phyloP scores from a whole-genome alignment of 1,139 yeast genomes.

The Saccharomyces hybrid region DNA sequence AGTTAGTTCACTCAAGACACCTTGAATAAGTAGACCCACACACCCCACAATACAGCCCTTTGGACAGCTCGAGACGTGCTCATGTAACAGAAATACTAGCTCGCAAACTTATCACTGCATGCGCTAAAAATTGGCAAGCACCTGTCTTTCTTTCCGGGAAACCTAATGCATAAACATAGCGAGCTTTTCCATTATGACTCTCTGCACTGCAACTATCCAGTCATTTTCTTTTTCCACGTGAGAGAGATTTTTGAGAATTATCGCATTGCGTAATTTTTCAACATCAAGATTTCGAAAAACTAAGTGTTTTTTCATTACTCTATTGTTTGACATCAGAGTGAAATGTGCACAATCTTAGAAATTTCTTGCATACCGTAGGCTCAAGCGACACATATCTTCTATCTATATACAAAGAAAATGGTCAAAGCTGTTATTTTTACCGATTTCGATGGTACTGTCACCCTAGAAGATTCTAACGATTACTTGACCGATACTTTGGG shows the following conservation, averaged over 20 bases:
- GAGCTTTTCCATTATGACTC: no score
- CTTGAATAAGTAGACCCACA: not conserved
- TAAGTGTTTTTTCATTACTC: not conserved
- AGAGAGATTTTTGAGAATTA: not conserved
- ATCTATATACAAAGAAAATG: slow-evolving; percentile 13
- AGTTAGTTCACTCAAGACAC: not conserved
- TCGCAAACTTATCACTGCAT: no score
- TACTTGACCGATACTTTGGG: slow-evolving; percentile 83
- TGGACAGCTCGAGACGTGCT: no score
- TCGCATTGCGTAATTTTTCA: no score
- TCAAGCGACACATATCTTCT: not conserved
- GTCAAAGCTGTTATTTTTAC: slow-evolving; percentile 77
- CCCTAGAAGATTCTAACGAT: slow-evolving; percentile 87
- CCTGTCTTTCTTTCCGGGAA: no score
- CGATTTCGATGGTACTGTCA: slow-evolving; percentile 97
- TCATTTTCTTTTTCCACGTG: no score
- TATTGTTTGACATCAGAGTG: not conserved
- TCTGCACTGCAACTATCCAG: no score
- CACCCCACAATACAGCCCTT: no score
- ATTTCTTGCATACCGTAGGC: not conserved
- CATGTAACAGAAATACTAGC: no score
- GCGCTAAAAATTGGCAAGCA: no score
- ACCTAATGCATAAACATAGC: no score
- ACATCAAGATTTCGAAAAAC: not conserved
- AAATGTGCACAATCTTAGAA: not conserved